These are phyloP conservation scores for Emericellopsis cladophorae DNA, from an alignment of 2,329 filamentous ascomycete species.

Conservation along the genomic window DNA sequence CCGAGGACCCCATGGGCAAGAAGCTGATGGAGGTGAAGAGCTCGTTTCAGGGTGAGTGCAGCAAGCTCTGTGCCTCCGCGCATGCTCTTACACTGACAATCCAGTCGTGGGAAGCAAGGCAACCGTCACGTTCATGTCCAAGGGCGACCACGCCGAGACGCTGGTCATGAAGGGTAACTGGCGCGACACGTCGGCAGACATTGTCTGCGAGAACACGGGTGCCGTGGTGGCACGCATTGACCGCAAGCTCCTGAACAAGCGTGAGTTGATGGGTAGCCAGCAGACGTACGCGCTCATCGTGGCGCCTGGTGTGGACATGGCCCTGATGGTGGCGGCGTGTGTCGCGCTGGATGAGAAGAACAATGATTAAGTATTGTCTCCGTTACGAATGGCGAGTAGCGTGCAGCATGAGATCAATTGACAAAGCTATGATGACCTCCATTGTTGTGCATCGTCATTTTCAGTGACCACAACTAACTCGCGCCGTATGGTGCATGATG, in stretches of 20 bases:
- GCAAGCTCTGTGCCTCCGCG: not conserved
- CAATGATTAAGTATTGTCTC: constrained; percentile 9
- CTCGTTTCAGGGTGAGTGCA: constrained; percentile 33
- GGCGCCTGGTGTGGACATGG: constrained; percentile 53
- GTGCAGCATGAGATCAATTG: too few relatives aligned
- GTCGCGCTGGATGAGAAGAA: constrained; percentile 57
- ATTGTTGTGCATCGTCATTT: too few relatives aligned
- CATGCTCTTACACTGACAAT: constrained; percentile 2
- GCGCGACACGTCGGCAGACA: constrained; percentile 43
- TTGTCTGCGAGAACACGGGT: constrained; percentile 36
- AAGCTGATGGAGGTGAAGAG: constrained; percentile 43
- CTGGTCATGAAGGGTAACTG: constrained; percentile 50
- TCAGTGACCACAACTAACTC: too few relatives aligned
- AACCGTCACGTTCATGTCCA: constrained; percentile 42
- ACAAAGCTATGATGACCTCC: too few relatives aligned
- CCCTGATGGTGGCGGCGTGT: constrained; percentile 52
- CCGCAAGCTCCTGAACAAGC: constrained; percentile 42
- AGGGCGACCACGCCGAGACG: constrained; percentile 25
- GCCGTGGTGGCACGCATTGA: constrained; percentile 44
- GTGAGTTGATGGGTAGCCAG: constrained; percentile 45
- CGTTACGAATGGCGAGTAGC: too few relatives aligned
- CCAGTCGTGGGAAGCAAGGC: constrained; percentile 41
- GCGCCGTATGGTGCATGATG: too few relatives aligned
- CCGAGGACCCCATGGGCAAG: constrained; percentile 28
- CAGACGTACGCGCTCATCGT: constrained; percentile 55